Conservation (phyloP, 2,329 filamentous ascomycete species). For the Mollisiaceae sp. region DNA sequence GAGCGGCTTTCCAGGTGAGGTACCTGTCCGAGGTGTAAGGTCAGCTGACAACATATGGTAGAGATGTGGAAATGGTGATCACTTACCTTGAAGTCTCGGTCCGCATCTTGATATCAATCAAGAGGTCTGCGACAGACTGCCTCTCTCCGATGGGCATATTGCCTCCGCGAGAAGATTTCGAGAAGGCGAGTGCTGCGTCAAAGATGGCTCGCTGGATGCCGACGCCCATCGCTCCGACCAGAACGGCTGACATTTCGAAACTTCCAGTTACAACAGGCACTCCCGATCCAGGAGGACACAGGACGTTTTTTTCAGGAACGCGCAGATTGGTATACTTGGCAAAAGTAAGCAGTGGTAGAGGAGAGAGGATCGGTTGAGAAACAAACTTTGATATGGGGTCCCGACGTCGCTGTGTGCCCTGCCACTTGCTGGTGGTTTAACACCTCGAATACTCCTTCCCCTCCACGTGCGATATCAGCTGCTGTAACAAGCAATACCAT, state of each 20-base stretch:
- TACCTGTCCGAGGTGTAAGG: constrained; percentile 37
- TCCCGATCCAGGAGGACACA: constrained; percentile 50
- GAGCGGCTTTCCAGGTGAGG: constrained; percentile 57
- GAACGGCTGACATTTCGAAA: constrained; percentile 41
- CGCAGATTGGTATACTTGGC: constrained; percentile 51
- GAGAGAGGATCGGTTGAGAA: neutral
- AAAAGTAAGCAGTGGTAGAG: neutral
- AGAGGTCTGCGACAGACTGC: constrained; percentile 55
- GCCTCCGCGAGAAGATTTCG: constrained; percentile 52
- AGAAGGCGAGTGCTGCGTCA: constrained; percentile 54
- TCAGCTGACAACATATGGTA: neutral
- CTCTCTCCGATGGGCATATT: constrained; percentile 51
- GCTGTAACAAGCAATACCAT: constrained; percentile 56
- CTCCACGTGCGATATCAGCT: constrained; percentile 49
- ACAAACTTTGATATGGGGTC: constrained; percentile 47
- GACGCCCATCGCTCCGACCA: constrained; percentile 54
- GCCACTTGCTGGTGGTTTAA: constrained; percentile 50
- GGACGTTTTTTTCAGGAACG: constrained; percentile 51
- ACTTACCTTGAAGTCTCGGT: constrained; percentile 47
- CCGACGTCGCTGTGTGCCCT: constrained; percentile 54
- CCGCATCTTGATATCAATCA: constrained; percentile 57
- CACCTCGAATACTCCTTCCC: constrained; percentile 50
- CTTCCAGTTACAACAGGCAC: constrained; percentile 49
- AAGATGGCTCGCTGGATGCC: constrained; percentile 58
- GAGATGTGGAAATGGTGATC: neutral